These are phyloP conservation scores for Hypoxylon perforatum DNA, from an alignment of 495 filamentous ascomycete species.

Conservation along the genomic window DNA sequence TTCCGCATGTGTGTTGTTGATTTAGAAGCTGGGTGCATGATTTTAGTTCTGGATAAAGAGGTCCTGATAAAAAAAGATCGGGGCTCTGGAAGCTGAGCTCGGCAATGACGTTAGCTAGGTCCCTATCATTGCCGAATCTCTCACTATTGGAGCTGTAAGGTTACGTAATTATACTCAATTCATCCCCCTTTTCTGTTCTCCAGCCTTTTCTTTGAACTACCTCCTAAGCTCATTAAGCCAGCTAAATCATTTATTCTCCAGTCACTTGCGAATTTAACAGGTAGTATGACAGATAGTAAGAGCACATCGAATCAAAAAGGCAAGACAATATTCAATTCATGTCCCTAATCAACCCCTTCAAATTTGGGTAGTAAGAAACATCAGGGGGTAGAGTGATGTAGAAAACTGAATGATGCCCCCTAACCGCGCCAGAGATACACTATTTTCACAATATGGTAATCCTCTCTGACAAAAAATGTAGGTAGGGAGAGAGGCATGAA, in stretches of 20 bases:
- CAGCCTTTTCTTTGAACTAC: not conserved
- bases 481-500: constrained; percentile 21
- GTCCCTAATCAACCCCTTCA: constrained; percentile 14
- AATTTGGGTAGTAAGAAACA: constrained; percentile 6
- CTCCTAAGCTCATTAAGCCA: not conserved
- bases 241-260: not conserved
- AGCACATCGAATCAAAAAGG: not conserved
- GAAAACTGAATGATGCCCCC: constrained; percentile 34
- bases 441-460: constrained; percentile 39
- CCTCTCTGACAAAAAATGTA: constrained; percentile 31
- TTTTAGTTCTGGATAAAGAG: constrained; percentile 9
- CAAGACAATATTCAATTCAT: constrained; percentile 11
- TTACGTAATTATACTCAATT: constrained; percentile 22
- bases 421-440: constrained; percentile 42
- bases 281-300: not conserved
- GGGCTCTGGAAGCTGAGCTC: constrained; percentile 40
- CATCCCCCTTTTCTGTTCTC: constrained; percentile 25
- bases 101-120: constrained; percentile 39
- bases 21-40: not conserved
- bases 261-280: constrained; percentile 3
- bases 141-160: constrained; percentile 30
- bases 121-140: constrained; percentile 27
- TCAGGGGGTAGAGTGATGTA: constrained; percentile 15
- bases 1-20: constrained; percentile 7
- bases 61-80: constrained; percentile 26